Evolutionary conservation across 306 rosid species (phyloP), one percentile per base, ranked within the genome.

Genomic region (Acacia confusa): DNA sequence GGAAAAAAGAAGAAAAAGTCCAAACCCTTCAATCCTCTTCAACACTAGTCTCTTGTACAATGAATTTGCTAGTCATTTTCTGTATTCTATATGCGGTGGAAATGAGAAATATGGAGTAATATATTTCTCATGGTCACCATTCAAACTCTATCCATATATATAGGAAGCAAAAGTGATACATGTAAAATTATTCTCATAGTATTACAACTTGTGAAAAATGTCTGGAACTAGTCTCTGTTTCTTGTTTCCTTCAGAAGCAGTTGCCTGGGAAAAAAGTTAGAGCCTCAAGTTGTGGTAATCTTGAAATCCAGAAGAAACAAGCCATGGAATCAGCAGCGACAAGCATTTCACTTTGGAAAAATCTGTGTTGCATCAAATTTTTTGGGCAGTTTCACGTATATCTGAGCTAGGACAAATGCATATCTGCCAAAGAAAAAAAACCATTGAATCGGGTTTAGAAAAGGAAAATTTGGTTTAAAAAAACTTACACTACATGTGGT

Each of bases 341-440:
- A 72, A 72, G 13, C 74, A 77, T 82, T 84, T 84, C 74, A 79
- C 40, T 76, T 50, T 81, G 64, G 55, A 15, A 50, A 22, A 36
- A n/a, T 60, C 44, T 55, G 41, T 72, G 82, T 9, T 77, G 25
- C 40, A 78, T 41, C 3, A 58, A 74, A 50, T 6, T 27, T 72
- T 0, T 65, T 34, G 52, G 27, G 24, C 66, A 30, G 53, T 65
- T 57, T 81, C 25, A 69, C n/a, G 50, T 78, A 91, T 75, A 91
- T 34, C 81, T 75, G 70, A 36, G 82, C 64, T 7, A 86, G 74
- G 76, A 70, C 83, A 50, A 66, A 87, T 22, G 89, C 86, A 78
- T 74, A 89, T 78, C 95, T 91, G 91, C 76, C 80, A 82, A 60
- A 67, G 71, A 32, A 82, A 61, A 52, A 75, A 43, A 72, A 57